Evolutionary conservation across 202 grass and related monocot species (phyloP), one percentile per base, ranked within the genome.

Genomic region (Bolboschoenoplectus hybrid): DNA sequence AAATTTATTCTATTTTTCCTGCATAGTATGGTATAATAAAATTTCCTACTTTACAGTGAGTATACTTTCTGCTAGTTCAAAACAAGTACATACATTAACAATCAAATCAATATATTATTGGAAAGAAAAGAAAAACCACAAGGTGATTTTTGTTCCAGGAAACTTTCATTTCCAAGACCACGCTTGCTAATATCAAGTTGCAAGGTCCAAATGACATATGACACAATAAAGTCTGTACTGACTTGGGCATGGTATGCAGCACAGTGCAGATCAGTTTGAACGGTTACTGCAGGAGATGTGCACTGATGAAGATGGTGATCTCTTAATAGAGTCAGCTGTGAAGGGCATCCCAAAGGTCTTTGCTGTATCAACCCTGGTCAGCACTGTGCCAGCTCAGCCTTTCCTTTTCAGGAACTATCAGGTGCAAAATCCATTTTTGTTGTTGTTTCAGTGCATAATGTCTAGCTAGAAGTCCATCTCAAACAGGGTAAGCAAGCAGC

Each of bases 211-310:
- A 38, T 87, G 26, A 2, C 40, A 35, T 71, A 80, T 84, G 19
- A 76, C 80, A 65, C 43, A 77, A 26, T 63, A 14, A 68, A 72
- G 9, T 20, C 13, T 86, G 67, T 66, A 75, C 73, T 80, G 44
- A 89, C 38, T 40, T 38, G 67, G 74, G 43, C 56, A 35, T 90
- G 89, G 58, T 87, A 91, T 95, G 80, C 93, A 98, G 96, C 96
- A 98, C 88, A 98, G 93, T 57, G 96, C 96, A 86, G 96, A 98
- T 88, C 96, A 95, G 89, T 98, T 98, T 63, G 96, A 98, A 87
- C 88, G 89, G 82, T 88, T 98, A 88, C 75, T 98, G 62, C 90
- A 98, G 82, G 93, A 98, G 85, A 95, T 98, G 86, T 98, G 93
- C 80, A 90, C 85, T 82, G 93, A 98, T 58, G 96, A 95, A 83